Base-by-base conservation (phyloP, 441 rosid species). In the Gossypium gossypioides region DNA sequence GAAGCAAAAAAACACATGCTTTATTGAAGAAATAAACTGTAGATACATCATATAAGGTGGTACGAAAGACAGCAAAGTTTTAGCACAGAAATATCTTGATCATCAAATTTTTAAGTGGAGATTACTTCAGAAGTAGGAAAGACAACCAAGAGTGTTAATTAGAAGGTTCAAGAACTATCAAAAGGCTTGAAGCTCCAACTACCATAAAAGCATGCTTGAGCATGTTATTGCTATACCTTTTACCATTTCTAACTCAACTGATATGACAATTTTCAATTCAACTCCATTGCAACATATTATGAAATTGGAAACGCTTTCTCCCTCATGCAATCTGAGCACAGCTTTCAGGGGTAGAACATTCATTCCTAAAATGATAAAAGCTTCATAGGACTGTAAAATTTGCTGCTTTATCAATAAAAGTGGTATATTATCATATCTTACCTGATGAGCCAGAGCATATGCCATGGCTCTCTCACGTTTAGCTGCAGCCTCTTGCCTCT, bases 391-490 rank as follows among this genome's bases (percentile, higher is more conserved):
- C 25, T 62, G 10, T 8, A 16, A 34, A 52, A 61, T 34, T 61
- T 34, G 50, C 25, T 2, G n/a, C 50, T 34, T 27, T 18, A 48
- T n/a, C 15, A 66, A n/a, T 46, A 13, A n/a, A 48, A 56, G 1
- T 56, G 66, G 44, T 34, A 29, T 72, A 29, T 73, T 48, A 69
- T 48, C 48, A 64, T 73, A 51, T 68, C 60, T 72, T 76, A 96
- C 98, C 93, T 96, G 98, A 81, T 96, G 98, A 50, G 99, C 87
- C 79, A 96, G 75, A 79, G 99, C 99, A 88, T 96, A 96, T 21
- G 99, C 98, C 95, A 96, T 96, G 56, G 98, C 96, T 76, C 98
- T 90, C 85, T 96, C 99, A 62, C 99, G 97, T 85, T 96, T 96
- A 66, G 96, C 96, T 62, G 97, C 98, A 86, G 99, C 99, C 82